Percentiles rank a stretch among this genome's conserved stretches.
phyloP scores from a whole-genome alignment of 2,329 filamentous ascomycete genomes.

The Curvularia hawaiiensis region DNA sequence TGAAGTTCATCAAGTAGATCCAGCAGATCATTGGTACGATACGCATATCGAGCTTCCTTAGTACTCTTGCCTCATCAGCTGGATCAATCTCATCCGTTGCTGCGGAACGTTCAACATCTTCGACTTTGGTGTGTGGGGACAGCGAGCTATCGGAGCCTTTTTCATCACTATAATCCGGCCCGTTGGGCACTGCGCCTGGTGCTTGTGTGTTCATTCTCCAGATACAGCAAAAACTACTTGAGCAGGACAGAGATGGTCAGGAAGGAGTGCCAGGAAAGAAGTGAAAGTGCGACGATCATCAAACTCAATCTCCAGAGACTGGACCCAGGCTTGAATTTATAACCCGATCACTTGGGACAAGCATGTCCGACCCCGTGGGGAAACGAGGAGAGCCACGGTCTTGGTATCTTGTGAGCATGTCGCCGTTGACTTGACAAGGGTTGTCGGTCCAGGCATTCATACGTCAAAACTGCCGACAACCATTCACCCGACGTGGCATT shows the following conservation, averaged over 20 bases:
- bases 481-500: conserved; percentile 14
- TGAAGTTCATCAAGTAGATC: conserved; percentile 54
- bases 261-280: background rate
- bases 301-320: conserved; percentile 7
- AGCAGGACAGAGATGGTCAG: background rate
- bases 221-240: background rate
- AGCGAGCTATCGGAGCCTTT: conserved; percentile 18
- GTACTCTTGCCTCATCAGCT: conserved; percentile 52
- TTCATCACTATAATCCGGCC: conserved; percentile 18
- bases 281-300: conserved; percentile 9
- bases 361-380: conserved; percentile 17
- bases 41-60: conserved; percentile 55
- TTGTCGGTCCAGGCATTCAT: background rate
- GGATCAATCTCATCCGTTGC: conserved; percentile 45
- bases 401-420: conserved; percentile 14
- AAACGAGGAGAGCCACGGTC: conserved; percentile 19
- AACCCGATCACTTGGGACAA: conserved; percentile 9
- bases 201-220: conserved; percentile 8
- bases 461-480: conserved; percentile 11
- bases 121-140: conserved; percentile 19
- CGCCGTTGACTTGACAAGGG: conserved; percentile 17
- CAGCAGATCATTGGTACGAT: conserved; percentile 61
- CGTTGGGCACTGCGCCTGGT: background rate
- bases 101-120: conserved; percentile 20
- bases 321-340: conserved; percentile 16